Conservation (phyloP, 768 basidiomycete species). For the Podaxis sp. region DNA sequence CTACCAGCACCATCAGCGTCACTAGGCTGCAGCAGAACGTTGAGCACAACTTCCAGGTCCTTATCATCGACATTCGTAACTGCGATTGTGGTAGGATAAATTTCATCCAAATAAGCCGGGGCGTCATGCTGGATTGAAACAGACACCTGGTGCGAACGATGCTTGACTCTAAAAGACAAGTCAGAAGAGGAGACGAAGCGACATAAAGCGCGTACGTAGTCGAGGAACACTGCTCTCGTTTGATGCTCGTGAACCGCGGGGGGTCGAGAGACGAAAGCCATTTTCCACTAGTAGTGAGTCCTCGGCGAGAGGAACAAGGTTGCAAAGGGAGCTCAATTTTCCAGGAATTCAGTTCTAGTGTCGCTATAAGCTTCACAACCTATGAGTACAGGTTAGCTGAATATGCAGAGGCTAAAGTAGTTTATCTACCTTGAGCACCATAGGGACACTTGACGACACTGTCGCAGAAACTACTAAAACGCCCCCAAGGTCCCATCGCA, state of each 20-base stretch:
- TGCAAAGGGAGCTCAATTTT: slow-evolving; percentile 59
- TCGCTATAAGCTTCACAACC: slow-evolving; percentile 48
- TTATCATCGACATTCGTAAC: slow-evolving; percentile 72
- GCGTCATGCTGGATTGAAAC: slow-evolving; percentile 56
- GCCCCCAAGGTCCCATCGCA: slow-evolving; percentile 59
- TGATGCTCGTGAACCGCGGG: slow-evolving; percentile 49
- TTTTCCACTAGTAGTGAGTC: slow-evolving; percentile 28
- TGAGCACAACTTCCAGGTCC: slow-evolving; percentile 64
- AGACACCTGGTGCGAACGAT: slow-evolving; percentile 57
- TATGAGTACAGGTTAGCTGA: slow-evolving; percentile 21
- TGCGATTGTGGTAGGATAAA: slow-evolving; percentile 68
- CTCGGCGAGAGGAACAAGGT: slow-evolving; percentile 35
- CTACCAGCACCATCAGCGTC: slow-evolving; percentile 72
- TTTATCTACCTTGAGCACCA: slow-evolving; percentile 49
- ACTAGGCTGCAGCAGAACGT: slow-evolving; percentile 78
- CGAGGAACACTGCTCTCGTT: slow-evolving; percentile 41
- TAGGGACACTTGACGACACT: slow-evolving; percentile 48
- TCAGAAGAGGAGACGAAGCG: slow-evolving; percentile 12
- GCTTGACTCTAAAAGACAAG: slow-evolving; percentile 46
- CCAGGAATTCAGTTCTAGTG: slow-evolving; percentile 63
- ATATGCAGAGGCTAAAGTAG: background rate
- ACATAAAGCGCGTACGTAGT: slow-evolving; percentile 41
- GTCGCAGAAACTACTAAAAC: slow-evolving; percentile 61
- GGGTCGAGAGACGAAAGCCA: slow-evolving; percentile 65
- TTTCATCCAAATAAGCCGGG: slow-evolving; percentile 81